Evolutionary conservation across 2,329 filamentous ascomycete genomes (phyloP).

Genomic region (Stagonosporopsis chrysanthemi): DNA sequence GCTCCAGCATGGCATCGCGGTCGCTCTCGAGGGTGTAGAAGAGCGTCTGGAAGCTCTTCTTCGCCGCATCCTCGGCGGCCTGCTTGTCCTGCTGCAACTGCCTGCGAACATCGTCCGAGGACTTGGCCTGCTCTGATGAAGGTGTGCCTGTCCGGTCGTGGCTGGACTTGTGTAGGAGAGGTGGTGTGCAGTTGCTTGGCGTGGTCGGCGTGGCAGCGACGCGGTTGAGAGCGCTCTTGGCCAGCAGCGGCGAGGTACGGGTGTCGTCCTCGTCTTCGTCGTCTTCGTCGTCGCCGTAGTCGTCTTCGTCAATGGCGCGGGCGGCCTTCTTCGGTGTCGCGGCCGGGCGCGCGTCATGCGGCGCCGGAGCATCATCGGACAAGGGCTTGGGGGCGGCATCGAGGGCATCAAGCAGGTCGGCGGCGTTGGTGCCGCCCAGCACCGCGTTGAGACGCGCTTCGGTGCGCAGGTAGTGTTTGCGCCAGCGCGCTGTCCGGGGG

Average conservation of each 20-base stretch:
- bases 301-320: slow-evolving; percentile 81
- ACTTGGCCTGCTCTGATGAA: slow-evolving; percentile 68
- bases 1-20: slow-evolving; percentile 94
- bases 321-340: slow-evolving; percentile 74
- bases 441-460: slow-evolving; percentile 79
- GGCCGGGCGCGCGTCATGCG: slow-evolving; percentile 55
- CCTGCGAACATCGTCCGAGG: slow-evolving; percentile 88
- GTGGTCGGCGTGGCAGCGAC: slow-evolving; percentile 66
- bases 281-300: slow-evolving; percentile 81
- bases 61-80: slow-evolving; percentile 87
- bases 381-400: slow-evolving; percentile 33
- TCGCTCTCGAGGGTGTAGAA: slow-evolving; percentile 97
- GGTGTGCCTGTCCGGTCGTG: slow-evolving; percentile 64
- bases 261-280: slow-evolving; percentile 55
- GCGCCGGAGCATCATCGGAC: slow-evolving; percentile 43
- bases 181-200: slow-evolving; percentile 71
- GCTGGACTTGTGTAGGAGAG: slow-evolving; percentile 69
- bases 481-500: slow-evolving; percentile 66
- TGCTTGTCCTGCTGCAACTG: slow-evolving; percentile 91
- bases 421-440: slow-evolving; percentile 62
- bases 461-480: slow-evolving; percentile 76
- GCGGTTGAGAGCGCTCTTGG: slow-evolving; percentile 61
- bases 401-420: slow-evolving; percentile 34
- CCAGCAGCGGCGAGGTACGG: slow-evolving; percentile 58
- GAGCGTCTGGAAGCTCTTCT: slow-evolving; percentile 88